phyloP scores from a whole-genome alignment of 2,329 filamentous ascomycete species.

The Sporothrix mexicana region DNA sequence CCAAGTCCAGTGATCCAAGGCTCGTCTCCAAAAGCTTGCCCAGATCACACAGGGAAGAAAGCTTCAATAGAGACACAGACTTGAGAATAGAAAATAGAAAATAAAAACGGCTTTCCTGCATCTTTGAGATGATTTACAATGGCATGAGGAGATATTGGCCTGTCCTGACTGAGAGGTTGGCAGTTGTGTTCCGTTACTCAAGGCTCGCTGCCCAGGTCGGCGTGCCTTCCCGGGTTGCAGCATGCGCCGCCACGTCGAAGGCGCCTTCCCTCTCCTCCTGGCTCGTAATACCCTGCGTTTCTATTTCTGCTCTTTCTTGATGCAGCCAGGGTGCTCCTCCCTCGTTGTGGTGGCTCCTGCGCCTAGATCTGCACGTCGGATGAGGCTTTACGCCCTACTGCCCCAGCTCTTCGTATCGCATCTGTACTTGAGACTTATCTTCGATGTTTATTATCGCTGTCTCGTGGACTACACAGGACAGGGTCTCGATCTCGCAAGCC shows the following conservation, averaged over 20 bases:
- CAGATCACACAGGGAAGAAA: not conserved
- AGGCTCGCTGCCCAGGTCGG: constrained; percentile 12
- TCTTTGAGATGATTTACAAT: not conserved
- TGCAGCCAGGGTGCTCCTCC: not conserved
- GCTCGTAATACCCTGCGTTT: constrained; percentile 26
- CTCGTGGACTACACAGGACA: not conserved
- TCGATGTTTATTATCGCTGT: not conserved
- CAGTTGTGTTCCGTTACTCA: constrained; percentile 13
- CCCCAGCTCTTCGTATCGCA: constrained; percentile 7
- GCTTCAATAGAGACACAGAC: too few relatives aligned
- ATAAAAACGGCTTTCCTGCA: not conserved
- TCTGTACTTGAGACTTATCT: not conserved
- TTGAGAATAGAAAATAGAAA: too few relatives aligned
- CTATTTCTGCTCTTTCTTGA: constrained; percentile 29
- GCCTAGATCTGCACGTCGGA: not conserved
- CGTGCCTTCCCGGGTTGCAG: constrained; percentile 16
- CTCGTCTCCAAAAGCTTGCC: not conserved
- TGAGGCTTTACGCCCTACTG: constrained; percentile 1
- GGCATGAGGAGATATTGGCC: not conserved
- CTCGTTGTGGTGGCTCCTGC: not conserved
- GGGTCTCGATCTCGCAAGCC: not conserved
- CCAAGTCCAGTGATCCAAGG: not conserved
- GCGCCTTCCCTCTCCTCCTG: not conserved
- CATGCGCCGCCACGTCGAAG: constrained; percentile 10
- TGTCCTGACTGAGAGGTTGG: not conserved